Evolutionary conservation across 805 yeast genomes (phyloP), one percentile per base, ranked within the genome.

Genomic region (Saccharomycopsis sp.): DNA sequence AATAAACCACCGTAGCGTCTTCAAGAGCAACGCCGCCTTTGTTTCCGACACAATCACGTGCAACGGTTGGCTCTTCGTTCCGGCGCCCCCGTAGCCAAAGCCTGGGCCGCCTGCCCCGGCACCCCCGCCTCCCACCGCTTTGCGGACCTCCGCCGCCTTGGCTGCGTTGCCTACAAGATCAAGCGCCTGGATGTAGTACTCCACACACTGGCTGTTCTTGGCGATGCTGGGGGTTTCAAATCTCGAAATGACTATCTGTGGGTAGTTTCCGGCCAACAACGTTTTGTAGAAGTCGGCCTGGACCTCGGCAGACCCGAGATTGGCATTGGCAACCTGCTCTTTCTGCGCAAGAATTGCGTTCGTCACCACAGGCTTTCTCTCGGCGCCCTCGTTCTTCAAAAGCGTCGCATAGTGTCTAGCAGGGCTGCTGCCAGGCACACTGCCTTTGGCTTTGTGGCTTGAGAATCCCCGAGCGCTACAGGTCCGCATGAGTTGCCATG

Each of bases 141-240:
- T 73, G 51, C 84, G 78, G 46, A 84, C 81, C 55, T 83, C 79
- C 61, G 82, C 90, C 2, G 96, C 94, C 69, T 89, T 90, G 54
- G 83, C 85, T 61, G 77, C 76, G 65, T 89, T 85, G 47, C 97
- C 97, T 61, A 84, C 75, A 66, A 82, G 83, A 63, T 81, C 82
- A 64, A 94, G 75, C 1, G 98, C 98, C 62, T 87, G 89, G 59
- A 84, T 75, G 70, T 94, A 94, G 44, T 88, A 75, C 61, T 79
- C 79, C 55, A 90, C 83, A 73, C 97, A 88, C 62, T 87, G 95
- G 1, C 82, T 79, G 57, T 88, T 84, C 12, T 85, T 75, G 8
- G 96, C 94, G 56, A 94, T 89, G n/a, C 97, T 97, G 0, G 94
- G 87, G 7, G 95, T 87, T 70, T 95, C 98, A 69, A 81, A 95